Base-by-base conservation (phyloP, 148 eudicot genomes). In the Silene conica region DNA sequence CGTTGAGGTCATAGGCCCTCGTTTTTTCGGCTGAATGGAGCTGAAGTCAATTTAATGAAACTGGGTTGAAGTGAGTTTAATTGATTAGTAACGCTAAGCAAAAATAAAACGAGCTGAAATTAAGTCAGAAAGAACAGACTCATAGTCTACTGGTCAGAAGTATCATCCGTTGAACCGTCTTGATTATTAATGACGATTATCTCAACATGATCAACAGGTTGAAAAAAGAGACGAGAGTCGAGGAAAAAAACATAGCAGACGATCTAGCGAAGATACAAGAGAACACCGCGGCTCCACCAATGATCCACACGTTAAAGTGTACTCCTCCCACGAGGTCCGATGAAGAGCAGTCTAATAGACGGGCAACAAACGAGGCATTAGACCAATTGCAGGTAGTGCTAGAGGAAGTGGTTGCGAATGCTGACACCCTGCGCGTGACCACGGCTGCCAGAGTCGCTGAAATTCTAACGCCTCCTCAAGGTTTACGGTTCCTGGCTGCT, bases 221-320 rank as follows among this genome's bases (percentile, higher is more conserved):
- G 73, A 78, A 55, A 71, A 45, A 43, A 12, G 91, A 86, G 76
- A 80, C 79, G 1, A 78, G 48, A 71, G 63, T 19, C 34, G 83
- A 84, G 41, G 94, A 89, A 69, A 87, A 68, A 22, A 59, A 15
- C 10, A 56, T 89, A 67, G 45, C 68, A 7, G 79, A 81, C 4
- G 79, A 81, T 46, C 6, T 82, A 10, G 89, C 85, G 4, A 77
- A 71, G 73, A 55, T 88, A 67, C 92, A 88, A 64, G 89, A 86
- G 77, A 81, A 83, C 19, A 78, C 75, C 4, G 89, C 81, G 34
- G 79, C 76, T 20, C 82, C 85, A 21, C 77, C 82, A 0, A 21
- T 84, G 16, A 59, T 73, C 63, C 80, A 67, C 12, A 19, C 34
- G 26, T 43, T 77, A 15, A 78, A 78, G 68, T 43, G 52, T 64